Evolutionary conservation across 2,329 filamentous ascomycete genomes (phyloP), one percentile per base, ranked within the genome.

Genomic region (Ceratocystis colombiana): DNA sequence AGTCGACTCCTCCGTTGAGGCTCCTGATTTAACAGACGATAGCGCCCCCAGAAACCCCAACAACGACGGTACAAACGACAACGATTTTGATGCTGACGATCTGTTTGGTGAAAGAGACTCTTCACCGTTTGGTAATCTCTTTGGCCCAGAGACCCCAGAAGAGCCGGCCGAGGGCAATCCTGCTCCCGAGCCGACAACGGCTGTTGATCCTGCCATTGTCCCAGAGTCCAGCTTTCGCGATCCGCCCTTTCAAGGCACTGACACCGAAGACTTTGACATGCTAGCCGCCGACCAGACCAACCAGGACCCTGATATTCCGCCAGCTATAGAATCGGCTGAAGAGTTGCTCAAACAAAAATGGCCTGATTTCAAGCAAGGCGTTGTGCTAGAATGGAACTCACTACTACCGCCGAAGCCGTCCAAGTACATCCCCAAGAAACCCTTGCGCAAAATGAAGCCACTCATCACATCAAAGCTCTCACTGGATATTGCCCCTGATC

Each of bases 391-490:
- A 53, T 96, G 92, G 78, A 88, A 89, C 71, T 86, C 91, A 68
- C 79, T 97, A 5, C 84, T 99, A 45, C 90, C 90, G 2, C 86
- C 88, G 5, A 91, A 92, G 74, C 86, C 86, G 70, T 88, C 90
- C 1, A 81, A 85, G 65, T 93, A 89, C 75, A 82, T 88, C 69
- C 87, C 88, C 66, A 94, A 96, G 75, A 84, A 85, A 48, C 90
- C 92, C 0, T 70, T 80, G 1, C 96, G 91, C 75, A 86, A 86
- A 50, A 89, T 91, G 0, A 94, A 92, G 75, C 81, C 89, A 17
- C 80, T 97, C 2, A 82, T 91, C 4, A 90, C 91, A 0, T 92
- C 88, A 22, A 99, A 99, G 75, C 81, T 96, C 66, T 91, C 85
- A 68, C 80, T 99, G 15, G 94, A 99, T 68, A 79, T 97, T 44